Percentiles rank a stretch among this genome's conserved stretches.
Conservation (phyloP, 768 basidiomycete genomes). For the Tubosaeta sp. region DNA sequence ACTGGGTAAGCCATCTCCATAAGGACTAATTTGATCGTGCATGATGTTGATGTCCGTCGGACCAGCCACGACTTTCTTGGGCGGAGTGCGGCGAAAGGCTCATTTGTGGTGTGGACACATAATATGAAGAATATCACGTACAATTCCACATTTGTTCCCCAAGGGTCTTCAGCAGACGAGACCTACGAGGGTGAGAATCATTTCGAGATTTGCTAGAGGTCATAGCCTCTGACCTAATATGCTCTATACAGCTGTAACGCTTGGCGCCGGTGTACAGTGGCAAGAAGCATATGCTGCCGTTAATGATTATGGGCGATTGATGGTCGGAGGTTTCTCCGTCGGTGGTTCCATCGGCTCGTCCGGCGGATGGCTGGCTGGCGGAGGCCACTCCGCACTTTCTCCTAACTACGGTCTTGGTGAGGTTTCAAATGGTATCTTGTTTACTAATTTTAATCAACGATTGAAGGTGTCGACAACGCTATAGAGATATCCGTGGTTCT, state of each 20-base stretch:
- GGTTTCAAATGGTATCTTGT: not conserved
- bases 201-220: too few relatives aligned
- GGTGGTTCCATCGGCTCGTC: conserved; percentile 44
- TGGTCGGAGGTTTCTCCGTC: conserved; percentile 42
- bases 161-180: conserved; percentile 24
- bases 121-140: conserved; percentile 38
- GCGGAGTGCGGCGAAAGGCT: conserved; percentile 35
- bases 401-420: conserved; percentile 44
- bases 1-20: conserved; percentile 18
- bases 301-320: conserved; percentile 34
- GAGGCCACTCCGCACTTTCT: conserved; percentile 42
- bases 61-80: conserved; percentile 43
- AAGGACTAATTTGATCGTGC: not conserved
- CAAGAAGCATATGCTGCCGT: conserved; percentile 41
- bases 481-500: conserved; percentile 44
- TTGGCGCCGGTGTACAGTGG: conserved; percentile 48
- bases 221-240: not conserved
- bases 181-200: conserved; percentile 20
- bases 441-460: not conserved
- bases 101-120: conserved; percentile 43
- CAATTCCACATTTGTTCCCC: conserved; percentile 27
- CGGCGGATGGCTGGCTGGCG: conserved; percentile 50
- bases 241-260: conserved; percentile 23
- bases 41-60: not conserved
- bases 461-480: conserved; percentile 45